Conservation (phyloP, 352 stramenopile species). For the Pythium phragmiticola region DNA sequence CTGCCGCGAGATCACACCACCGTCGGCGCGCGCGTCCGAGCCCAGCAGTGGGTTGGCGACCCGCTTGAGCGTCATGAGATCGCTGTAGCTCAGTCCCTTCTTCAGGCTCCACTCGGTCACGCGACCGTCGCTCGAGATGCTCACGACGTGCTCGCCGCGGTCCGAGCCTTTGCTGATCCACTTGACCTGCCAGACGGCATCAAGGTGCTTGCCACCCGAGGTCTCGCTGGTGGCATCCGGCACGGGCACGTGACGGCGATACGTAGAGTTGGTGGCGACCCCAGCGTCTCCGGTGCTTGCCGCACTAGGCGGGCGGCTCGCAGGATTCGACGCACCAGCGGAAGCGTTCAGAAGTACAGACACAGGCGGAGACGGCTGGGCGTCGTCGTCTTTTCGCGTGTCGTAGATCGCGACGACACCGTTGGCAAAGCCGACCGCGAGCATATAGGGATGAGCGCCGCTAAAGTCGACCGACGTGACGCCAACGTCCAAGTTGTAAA, state of each 20-base stretch:
- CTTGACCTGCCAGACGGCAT: constrained; percentile 91
- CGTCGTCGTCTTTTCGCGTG: constrained; percentile 64
- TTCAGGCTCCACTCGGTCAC: constrained; percentile 94
- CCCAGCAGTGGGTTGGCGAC: constrained; percentile 68
- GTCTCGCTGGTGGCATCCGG: constrained; percentile 59
- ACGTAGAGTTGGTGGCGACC: not conserved
- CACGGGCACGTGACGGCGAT: constrained; percentile 30
- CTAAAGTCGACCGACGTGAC: constrained; percentile 92
- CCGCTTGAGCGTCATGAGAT: constrained; percentile 91
- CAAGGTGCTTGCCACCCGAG: constrained; percentile 76
- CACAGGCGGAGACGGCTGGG: not conserved
- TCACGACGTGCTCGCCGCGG: constrained; percentile 86
- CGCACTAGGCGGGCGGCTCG: constrained; percentile 12
- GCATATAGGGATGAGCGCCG: constrained; percentile 76
- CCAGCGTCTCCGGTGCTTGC: constrained; percentile 1
- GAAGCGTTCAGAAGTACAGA: not conserved
- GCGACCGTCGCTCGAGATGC: constrained; percentile 88
- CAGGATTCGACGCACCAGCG: not conserved
- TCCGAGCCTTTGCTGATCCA: constrained; percentile 90
- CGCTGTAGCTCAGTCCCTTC: constrained; percentile 87
- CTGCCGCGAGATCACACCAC: constrained; percentile 85
- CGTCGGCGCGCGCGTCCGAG: constrained; percentile 58
- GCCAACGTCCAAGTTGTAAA: constrained; percentile 71
- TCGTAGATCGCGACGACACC: constrained; percentile 92
- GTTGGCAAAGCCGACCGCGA: constrained; percentile 89